Evolutionary conservation across 2,329 filamentous ascomycete genomes (phyloP).

Genomic region (Verticillium isaacii): DNA sequence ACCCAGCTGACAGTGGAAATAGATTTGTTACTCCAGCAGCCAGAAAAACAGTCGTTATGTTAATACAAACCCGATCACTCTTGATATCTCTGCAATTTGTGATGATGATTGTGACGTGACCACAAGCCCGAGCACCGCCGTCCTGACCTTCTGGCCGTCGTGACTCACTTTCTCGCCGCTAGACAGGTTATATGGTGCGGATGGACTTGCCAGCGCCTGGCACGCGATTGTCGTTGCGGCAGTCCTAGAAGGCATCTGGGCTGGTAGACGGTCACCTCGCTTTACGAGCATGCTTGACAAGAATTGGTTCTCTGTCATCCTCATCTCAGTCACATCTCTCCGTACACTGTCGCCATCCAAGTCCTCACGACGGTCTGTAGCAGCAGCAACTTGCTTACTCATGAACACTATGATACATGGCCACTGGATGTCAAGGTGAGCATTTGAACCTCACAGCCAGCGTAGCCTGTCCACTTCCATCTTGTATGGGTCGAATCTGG

Average conservation of each 20-base stretch:
- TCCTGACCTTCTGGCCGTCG: too few relatives aligned
- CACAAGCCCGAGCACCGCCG: too few relatives aligned
- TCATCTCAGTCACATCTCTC: background rate
- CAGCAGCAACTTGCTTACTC: background rate
- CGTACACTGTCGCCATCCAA: background rate
- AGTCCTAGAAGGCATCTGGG: too few relatives aligned
- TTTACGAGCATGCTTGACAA: background rate
- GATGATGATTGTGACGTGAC: too few relatives aligned
- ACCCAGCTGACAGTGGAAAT: background rate
- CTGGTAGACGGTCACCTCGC: too few relatives aligned
- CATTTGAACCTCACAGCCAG: conserved; percentile 1
- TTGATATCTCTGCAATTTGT: too few relatives aligned
- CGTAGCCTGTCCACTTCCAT: conserved; percentile 3
- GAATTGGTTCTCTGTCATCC: background rate
- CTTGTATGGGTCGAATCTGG: conserved; percentile 1
- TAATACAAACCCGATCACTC: background rate
- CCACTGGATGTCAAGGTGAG: background rate
- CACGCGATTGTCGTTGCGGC: too few relatives aligned
- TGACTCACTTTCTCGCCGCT: too few relatives aligned
- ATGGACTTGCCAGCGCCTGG: too few relatives aligned
- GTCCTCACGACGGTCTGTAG: background rate
- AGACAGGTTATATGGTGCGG: too few relatives aligned
- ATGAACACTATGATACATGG: background rate
- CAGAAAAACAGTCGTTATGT: background rate
- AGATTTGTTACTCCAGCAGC: background rate